Evolutionary conservation across 345 rosid species (phyloP).

Genomic region (Aquilaria yunnanensis): DNA sequence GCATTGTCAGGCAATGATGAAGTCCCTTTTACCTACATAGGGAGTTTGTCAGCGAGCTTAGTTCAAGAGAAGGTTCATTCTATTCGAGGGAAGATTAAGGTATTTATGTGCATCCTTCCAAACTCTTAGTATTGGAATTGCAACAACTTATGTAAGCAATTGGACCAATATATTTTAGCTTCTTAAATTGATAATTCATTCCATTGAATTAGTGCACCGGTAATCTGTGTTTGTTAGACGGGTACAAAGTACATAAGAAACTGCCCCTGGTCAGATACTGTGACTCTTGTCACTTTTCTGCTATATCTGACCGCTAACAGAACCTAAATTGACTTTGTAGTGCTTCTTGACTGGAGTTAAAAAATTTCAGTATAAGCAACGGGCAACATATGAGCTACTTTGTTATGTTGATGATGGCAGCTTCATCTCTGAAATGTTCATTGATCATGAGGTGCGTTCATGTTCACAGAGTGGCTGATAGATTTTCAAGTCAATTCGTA

Average conservation of each 20-base stretch:
- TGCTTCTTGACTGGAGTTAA: slow-evolving; percentile 92
- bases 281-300: too few species aligned
- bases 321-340: slow-evolving; percentile 29
- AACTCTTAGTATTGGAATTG: not conserved
- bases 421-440: slow-evolving; percentile 79
- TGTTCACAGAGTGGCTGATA: not conserved
- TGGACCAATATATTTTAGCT: not conserved
- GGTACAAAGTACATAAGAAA: too few species aligned
- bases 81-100: slow-evolving; percentile 77
- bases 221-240: too few species aligned
- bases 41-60: slow-evolving; percentile 70
- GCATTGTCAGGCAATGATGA: slow-evolving; percentile 43
- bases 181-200: too few species aligned
- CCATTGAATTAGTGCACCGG: too few species aligned
- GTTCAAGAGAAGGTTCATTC: slow-evolving; percentile 38
- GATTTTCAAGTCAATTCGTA: not conserved
- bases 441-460: slow-evolving; percentile 64
- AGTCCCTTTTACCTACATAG: slow-evolving; percentile 83
- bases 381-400: slow-evolving; percentile 54
- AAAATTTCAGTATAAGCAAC: slow-evolving; percentile 59
- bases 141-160: not conserved
- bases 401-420: slow-evolving; percentile 92
- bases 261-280: too few species aligned
- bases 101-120: slow-evolving; percentile 15
- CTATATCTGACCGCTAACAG: slow-evolving; percentile 9